Conservation (phyloP, 2,329 filamentous ascomycete genomes). For the Aspergillus thermomutatus region DNA sequence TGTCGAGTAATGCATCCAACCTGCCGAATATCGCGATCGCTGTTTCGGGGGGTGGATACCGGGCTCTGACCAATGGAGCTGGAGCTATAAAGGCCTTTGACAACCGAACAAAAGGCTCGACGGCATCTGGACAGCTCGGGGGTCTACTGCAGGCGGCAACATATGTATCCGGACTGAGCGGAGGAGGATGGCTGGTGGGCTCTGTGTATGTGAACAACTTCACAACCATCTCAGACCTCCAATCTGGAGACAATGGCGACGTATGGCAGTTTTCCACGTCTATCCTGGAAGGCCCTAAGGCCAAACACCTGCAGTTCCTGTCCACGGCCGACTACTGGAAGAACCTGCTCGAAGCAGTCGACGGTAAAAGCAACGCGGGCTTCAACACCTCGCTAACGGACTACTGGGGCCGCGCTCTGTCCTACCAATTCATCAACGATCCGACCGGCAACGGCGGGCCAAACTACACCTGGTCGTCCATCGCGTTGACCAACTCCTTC, state of each 20-base stretch:
- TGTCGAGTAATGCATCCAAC: conserved; percentile 21
- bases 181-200: conserved; percentile 78
- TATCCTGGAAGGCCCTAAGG: conserved; percentile 56
- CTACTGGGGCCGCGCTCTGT: conserved; percentile 81
- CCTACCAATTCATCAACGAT: conserved; percentile 78
- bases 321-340: conserved; percentile 60
- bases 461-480: conserved; percentile 78
- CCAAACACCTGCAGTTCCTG: conserved; percentile 39
- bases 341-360: conserved; percentile 57
- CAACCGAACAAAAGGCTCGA: conserved; percentile 61
- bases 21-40: conserved; percentile 17
- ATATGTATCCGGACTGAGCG: conserved; percentile 75
- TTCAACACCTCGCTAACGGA: conserved; percentile 74
- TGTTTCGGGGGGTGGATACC: conserved; percentile 73
- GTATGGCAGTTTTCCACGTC: conserved; percentile 64
- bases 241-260: conserved; percentile 40
- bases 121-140: conserved; percentile 39
- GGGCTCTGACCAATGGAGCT: conserved; percentile 75
- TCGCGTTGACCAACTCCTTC: conserved; percentile 63
- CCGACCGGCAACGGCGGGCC: conserved; percentile 62
- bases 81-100: conserved; percentile 77
- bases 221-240: conserved; percentile 58
- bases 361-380: conserved; percentile 59
- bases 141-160: conserved; percentile 76
- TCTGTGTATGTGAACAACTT: conserved; percentile 78